Percentiles rank a stretch among this genome's conserved stretches.
Conservation (phyloP, 1,284 basidiomycete species). For the Xerocomus amazonicus region DNA sequence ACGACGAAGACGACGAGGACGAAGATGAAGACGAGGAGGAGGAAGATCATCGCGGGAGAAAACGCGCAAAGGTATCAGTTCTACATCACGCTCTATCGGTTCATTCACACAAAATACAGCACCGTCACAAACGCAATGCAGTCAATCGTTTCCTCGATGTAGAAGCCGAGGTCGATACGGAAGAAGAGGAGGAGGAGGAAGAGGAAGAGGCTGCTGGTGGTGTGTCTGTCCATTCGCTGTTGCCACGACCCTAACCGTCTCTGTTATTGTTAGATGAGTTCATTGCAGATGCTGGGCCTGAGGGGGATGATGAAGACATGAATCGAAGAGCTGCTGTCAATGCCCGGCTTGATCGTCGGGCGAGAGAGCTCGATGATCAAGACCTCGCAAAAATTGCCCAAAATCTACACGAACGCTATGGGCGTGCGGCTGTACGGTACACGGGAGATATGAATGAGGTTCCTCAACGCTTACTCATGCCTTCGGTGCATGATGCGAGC, state of each 20-base stretch:
- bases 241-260: slow-evolving; percentile 10
- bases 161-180: slow-evolving; percentile 91
- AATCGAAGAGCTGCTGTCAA: slow-evolving; percentile 64
- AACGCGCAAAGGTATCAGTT: slow-evolving; percentile 53
- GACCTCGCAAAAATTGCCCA: slow-evolving; percentile 87
- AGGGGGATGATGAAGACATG: slow-evolving; percentile 69
- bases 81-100: neutral
- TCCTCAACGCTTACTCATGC: slow-evolving; percentile 92
- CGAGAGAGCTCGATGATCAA: slow-evolving; percentile 77
- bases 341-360: slow-evolving; percentile 72
- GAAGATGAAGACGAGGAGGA: slow-evolving; percentile 43
- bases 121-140: slow-evolving; percentile 59
- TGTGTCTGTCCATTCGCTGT: slow-evolving; percentile 33
- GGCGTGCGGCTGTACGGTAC: slow-evolving; percentile 66
- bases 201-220: slow-evolving; percentile 80
- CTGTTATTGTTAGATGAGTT: slow-evolving; percentile 65
- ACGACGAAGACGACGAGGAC: slow-evolving; percentile 48
- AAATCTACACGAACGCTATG: slow-evolving; percentile 81
- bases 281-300: slow-evolving; percentile 70
- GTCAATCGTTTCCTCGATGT: slow-evolving; percentile 90
- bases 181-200: slow-evolving; percentile 94
- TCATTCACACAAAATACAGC: slow-evolving; percentile 33
- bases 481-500: slow-evolving; percentile 92
- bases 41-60: slow-evolving; percentile 46
- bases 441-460: slow-evolving; percentile 92